Evolutionary conservation across 2,329 filamentous ascomycete genomes (phyloP).

Genomic region (Cephalotrichum gorgonifer): DNA sequence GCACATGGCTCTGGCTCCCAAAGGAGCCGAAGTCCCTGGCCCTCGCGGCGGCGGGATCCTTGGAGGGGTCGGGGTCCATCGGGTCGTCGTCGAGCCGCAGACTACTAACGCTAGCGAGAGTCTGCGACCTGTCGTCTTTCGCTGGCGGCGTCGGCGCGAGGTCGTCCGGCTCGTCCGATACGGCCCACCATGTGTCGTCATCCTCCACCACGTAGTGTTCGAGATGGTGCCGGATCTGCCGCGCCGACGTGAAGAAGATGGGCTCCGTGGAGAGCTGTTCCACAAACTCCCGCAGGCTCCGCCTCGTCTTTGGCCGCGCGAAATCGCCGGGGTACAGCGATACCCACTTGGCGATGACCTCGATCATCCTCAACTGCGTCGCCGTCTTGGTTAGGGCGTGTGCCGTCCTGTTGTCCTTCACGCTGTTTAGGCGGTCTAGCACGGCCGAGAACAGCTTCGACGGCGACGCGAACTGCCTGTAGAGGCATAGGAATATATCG

Average conservation of each 20-base stretch:
- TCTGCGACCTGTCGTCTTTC: conserved; percentile 21
- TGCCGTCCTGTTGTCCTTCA: conserved; percentile 55
- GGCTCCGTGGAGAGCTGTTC: conserved; percentile 62
- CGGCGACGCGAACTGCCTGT: conserved; percentile 86
- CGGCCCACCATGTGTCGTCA: conserved; percentile 90
- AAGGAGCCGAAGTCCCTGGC: conserved; percentile 3
- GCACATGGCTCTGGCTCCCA: conserved; percentile 31
- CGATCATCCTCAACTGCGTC: conserved; percentile 73
- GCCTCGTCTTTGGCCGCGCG: conserved; percentile 64
- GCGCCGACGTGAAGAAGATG: conserved; percentile 74
- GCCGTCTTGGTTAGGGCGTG: conserved; percentile 68
- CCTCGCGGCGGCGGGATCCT: neutral
- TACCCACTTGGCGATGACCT: conserved; percentile 82
- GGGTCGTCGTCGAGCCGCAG: conserved; percentile 36
- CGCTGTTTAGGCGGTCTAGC: conserved; percentile 61
- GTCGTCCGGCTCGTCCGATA: conserved; percentile 49
- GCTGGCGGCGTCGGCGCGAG: conserved; percentile 11
- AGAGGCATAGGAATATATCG: conserved; percentile 82
- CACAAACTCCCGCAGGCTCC: conserved; percentile 66
- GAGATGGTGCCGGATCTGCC: conserved; percentile 73
- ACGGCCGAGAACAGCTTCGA: conserved; percentile 68
- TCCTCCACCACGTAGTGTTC: conserved; percentile 67
- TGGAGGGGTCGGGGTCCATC: neutral
- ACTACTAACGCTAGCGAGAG: conserved; percentile 31
- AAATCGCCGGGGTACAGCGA: conserved; percentile 88